A percentile compares a stretch with the other conserved stretches of the same genome.
Conservation (phyloP, 2,329 filamentous ascomycete genomes). For the Alternaria incomplexa region DNA sequence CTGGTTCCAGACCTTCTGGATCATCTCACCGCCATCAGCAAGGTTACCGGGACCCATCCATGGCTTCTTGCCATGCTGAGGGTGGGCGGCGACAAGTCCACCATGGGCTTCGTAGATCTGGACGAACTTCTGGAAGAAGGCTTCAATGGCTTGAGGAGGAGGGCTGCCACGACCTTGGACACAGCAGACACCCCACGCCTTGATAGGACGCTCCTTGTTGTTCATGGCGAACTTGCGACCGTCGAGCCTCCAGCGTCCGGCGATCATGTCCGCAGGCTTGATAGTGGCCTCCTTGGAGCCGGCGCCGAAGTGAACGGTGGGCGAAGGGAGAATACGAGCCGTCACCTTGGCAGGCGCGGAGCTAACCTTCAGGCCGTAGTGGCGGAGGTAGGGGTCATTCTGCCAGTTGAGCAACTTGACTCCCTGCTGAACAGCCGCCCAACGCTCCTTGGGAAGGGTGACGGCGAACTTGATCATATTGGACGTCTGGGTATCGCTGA, state of each 20-base stretch:
- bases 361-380: slow-evolving; percentile 77
- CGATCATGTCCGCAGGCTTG: slow-evolving; percentile 52
- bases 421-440: slow-evolving; percentile 69
- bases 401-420: slow-evolving; percentile 71
- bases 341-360: slow-evolving; percentile 66
- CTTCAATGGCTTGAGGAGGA: slow-evolving; percentile 53
- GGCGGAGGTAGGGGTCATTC: slow-evolving; percentile 70
- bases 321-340: slow-evolving; percentile 73
- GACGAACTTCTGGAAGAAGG: slow-evolving; percentile 67
- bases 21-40: slow-evolving; percentile 54
- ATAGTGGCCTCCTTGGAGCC: slow-evolving; percentile 34
- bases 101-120: slow-evolving; percentile 67
- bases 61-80: slow-evolving; percentile 37
- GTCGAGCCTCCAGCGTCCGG: slow-evolving; percentile 86
- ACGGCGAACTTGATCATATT: slow-evolving; percentile 95
- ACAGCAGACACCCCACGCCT: slow-evolving; percentile 76
- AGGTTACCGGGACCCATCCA: slow-evolving; percentile 41
- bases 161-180: slow-evolving; percentile 61
- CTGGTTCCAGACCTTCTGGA: slow-evolving; percentile 62
- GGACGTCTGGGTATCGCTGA: slow-evolving; percentile 70
- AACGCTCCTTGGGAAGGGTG: slow-evolving; percentile 73
- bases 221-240: slow-evolving; percentile 72
- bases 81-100: slow-evolving; percentile 55
- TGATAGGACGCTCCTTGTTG: slow-evolving; percentile 66
- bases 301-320: slow-evolving; percentile 70